Evolutionary conservation across 345 rosid species (phyloP), one percentile per base, ranked within the genome.

Genomic region (Psidium guajava): DNA sequence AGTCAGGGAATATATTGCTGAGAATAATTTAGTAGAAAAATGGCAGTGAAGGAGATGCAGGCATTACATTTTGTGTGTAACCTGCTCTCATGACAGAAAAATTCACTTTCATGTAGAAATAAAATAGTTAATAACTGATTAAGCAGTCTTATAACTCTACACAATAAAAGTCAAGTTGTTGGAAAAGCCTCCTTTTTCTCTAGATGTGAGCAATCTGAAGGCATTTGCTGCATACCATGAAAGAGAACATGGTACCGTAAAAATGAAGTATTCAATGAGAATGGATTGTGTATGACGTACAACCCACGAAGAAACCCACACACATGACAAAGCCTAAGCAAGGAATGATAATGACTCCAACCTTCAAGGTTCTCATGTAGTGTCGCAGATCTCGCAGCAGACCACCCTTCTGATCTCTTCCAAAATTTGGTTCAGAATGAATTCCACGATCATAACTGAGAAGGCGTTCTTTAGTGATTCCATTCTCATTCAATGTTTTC

Each of bases 311-410:
- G 49, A 51, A 40, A 27, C 59, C 84, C 44, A 16, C 47, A 8
- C 83, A 54, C 61, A 32, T 64, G 77, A 86, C 40, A 27, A 84
- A 81, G 81, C 81, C 83, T 80, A 44, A 83, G 82, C 82, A 54
- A 57, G 81, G 85, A 74, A 83, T 64, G 80, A 84, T 86, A 82
- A 57, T 81, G 54, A 51, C 90, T 88, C 89, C 81, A 54, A 97
- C 99, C 98, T 97, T 97, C 89, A 97, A 92, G 82, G 98, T 97
- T 89, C 99, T 96, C 98, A 96, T 90, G 90, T 97, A 97, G 89
- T 91, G 92, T 88, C 96, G 97, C 88, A 97, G 97, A 89, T 96
- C 99, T 87, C 91, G 96, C 89, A 97, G 85, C 59, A 97, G 98
- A 74, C 98, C 94, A 73, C 91, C 98, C 88, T 91, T 96, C 89